phyloP scores from a whole-genome alignment of 805 yeast species.

The Kluyveromyces siamensis region DNA sequence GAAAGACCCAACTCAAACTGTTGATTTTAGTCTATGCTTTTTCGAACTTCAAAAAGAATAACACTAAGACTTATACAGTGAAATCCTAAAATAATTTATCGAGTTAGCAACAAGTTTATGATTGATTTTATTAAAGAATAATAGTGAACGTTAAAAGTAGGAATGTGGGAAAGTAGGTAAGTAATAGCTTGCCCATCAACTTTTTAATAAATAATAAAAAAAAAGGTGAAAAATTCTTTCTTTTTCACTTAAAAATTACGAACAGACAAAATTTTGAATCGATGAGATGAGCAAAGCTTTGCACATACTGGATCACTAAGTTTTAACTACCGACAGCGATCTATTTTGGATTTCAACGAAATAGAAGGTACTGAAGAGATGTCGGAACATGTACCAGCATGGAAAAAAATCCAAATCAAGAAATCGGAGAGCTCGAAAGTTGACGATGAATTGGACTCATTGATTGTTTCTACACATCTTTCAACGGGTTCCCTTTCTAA shows the following conservation, averaged over 20 bases:
- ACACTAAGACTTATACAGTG: background rate
- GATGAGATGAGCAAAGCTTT: background rate
- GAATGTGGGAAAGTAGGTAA: no score
- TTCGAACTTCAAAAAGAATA: background rate
- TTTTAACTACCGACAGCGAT: background rate
- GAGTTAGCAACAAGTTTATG: background rate
- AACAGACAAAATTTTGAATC: background rate
- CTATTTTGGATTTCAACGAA: background rate
- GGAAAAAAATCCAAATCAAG: slow-evolving; percentile 26
- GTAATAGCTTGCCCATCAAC: background rate
- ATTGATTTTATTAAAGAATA: background rate
- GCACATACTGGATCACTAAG: no score
- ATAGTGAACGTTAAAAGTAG: no score
- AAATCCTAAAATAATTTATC: background rate
- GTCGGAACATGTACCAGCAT: slow-evolving; percentile 26
- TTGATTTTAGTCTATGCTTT: slow-evolving; percentile 11
- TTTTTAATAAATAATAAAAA: no score
- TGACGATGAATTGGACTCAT: slow-evolving; percentile 20
- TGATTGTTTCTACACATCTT: slow-evolving; percentile 29
- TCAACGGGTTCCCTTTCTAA: slow-evolving; percentile 26
- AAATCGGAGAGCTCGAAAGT: slow-evolving; percentile 6
- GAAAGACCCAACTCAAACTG: slow-evolving; percentile 12
- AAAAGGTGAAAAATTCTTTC: background rate
- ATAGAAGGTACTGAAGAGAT: background rate
- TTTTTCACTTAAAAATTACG: no score